Conservation (phyloP, 345 rosid genomes). For the Eucalyptus erythrocorys region DNA sequence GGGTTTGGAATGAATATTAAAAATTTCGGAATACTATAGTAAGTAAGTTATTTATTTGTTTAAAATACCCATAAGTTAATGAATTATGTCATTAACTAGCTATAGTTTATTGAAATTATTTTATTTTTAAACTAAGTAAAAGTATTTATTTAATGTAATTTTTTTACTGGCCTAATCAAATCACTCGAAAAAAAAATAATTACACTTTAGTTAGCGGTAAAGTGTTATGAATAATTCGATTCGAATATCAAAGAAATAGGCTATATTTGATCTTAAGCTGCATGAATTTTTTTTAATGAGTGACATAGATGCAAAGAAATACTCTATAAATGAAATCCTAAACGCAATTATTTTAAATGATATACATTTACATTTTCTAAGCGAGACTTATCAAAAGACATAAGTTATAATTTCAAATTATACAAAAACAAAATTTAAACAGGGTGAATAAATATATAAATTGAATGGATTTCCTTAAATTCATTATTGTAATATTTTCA, state of each 20-base stretch:
- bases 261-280: neutral
- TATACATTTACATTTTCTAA: neutral
- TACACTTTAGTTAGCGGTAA: neutral
- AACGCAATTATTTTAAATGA: too few relatives aligned
- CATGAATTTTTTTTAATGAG: too few relatives aligned
- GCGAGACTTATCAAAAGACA: neutral
- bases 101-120: too few relatives aligned
- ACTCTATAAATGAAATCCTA: neutral
- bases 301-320: too few relatives aligned
- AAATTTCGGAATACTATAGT: too few relatives aligned
- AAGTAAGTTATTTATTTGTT: too few relatives aligned
- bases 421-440: neutral
- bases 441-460: too few relatives aligned
- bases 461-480: neutral
- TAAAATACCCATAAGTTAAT: too few relatives aligned
- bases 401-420: neutral
- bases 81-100: too few relatives aligned
- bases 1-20: rapidly evolving
- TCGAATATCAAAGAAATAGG: neutral
- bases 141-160: rapidly evolving
- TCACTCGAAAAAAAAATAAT: too few relatives aligned
- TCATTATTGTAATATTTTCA: neutral
- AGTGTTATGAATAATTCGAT: neutral
- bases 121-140: too few relatives aligned
- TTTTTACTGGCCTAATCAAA: too few relatives aligned